Evolutionary conservation across 176 grass and related monocot genomes (phyloP).

Genomic region (Musa troglodytarum): DNA sequence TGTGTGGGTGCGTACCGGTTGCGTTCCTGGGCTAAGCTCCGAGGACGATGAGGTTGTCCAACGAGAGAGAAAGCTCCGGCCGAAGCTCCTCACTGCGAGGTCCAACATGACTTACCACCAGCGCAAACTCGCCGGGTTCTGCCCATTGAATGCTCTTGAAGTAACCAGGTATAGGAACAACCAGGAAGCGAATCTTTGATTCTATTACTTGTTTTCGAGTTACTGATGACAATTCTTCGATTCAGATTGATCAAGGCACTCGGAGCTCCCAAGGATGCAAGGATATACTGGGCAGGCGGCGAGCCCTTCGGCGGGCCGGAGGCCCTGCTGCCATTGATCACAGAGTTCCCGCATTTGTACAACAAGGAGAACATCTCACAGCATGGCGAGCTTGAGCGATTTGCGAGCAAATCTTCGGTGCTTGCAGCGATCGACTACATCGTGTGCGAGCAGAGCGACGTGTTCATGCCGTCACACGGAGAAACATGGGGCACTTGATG

Average conservation of each 20-base stretch:
- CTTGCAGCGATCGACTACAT: constrained; percentile 16
- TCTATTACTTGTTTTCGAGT: no score
- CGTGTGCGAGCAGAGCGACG: constrained; percentile 13
- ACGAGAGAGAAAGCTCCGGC: background rate
- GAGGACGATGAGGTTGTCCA: background rate
- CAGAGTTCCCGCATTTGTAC: constrained; percentile 2
- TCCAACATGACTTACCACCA: constrained; percentile 5
- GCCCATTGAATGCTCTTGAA: constrained; percentile 7
- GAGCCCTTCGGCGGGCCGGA: constrained; percentile 3
- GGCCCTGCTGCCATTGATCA: constrained; percentile 1
- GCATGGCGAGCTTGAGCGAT: background rate
- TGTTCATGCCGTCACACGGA: constrained; percentile 18
- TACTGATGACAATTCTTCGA: background rate
- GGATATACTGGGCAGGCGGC: constrained; percentile 15
- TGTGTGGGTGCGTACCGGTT: constrained; percentile 14
- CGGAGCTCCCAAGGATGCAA: constrained; percentile 2
- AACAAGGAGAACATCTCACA: constrained; percentile 4
- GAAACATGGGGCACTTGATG: constrained; percentile 18
- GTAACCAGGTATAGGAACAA: background rate
- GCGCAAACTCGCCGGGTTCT: constrained; percentile 9
- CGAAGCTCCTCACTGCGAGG: constrained; percentile 16
- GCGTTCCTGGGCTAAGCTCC: constrained; percentile 6
- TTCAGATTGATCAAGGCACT: constrained; percentile 5
- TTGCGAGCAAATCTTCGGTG: background rate
- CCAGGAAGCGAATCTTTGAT: no score